Percentiles rank a stretch among this genome's conserved stretches.
These are phyloP conservation scores for Pterocarpus macrocarpus DNA, from an alignment of 306 rosid genomes.

Conservation along the genomic window DNA sequence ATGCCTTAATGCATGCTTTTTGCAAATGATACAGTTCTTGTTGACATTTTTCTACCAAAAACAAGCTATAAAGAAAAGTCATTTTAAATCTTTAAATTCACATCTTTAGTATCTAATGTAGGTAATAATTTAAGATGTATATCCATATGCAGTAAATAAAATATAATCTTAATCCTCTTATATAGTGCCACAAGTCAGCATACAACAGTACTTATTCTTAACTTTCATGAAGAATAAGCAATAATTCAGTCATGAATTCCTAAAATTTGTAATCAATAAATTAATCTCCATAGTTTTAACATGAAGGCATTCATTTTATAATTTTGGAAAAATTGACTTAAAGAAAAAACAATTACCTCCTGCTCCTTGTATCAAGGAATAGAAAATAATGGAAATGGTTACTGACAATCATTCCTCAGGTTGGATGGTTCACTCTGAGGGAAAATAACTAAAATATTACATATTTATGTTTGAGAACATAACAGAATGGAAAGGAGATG, in stretches of 20 bases:
- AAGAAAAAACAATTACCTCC: background rate
- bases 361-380: background rate
- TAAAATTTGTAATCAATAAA: background rate
- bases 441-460: background rate
- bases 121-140: background rate
- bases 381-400: background rate
- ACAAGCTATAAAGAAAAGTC: constrained; percentile 10
- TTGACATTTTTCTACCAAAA: background rate
- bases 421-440: background rate
- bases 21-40: background rate
- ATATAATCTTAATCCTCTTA: background rate
- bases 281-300: background rate
- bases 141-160: background rate
- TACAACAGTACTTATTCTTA: background rate
- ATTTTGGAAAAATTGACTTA: background rate
- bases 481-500: background rate
- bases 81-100: background rate
- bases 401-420: background rate
- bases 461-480: background rate
- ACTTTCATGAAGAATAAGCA: background rate
- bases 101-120: constrained; percentile 5
- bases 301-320: background rate
- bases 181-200: background rate
- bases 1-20: background rate
- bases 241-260: constrained; percentile 11